These are phyloP conservation scores for Panicum miliaceum DNA, from an alignment of 176 grass and related monocot species.

Conservation along the genomic window DNA sequence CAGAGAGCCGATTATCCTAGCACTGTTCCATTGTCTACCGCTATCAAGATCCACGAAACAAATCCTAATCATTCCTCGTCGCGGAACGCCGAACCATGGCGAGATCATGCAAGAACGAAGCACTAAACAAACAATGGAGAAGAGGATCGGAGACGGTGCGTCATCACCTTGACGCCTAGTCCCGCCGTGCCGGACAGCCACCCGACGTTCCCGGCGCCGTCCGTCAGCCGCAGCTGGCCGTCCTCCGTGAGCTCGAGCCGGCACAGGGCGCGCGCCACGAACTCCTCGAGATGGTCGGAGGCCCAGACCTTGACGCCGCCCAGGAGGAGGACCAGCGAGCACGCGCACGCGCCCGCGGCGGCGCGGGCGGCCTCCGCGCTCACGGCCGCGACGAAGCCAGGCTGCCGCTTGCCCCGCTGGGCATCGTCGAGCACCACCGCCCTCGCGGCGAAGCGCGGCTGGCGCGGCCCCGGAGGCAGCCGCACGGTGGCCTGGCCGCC, in stretches of 20 bases:
- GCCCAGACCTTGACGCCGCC: conserved; percentile 56
- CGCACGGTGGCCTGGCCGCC: conserved; percentile 39
- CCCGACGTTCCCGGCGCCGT: conserved; percentile 35
- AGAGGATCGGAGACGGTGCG: not conserved
- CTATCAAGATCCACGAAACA: not conserved
- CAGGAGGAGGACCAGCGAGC: conserved; percentile 45
- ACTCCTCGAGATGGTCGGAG: conserved; percentile 38
- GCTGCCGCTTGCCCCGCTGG: not conserved
- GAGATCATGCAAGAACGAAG: not conserved
- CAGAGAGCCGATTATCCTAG: not conserved
- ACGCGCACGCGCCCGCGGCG: conserved; percentile 19
- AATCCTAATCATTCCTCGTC: not conserved
- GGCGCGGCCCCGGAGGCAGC: conserved; percentile 16
- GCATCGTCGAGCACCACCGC: conserved; percentile 30
- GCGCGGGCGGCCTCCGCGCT: conserved; percentile 23
- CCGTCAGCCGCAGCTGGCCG: conserved; percentile 48
- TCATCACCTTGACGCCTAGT: conserved; percentile 48
- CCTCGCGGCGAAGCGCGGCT: conserved; percentile 9
- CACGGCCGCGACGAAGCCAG: conserved; percentile 28
- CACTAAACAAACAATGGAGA: not conserved
- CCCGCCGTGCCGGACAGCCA: conserved; percentile 45
- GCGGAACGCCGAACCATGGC: not conserved
- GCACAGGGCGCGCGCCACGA: conserved; percentile 20
- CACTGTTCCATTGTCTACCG: conserved; percentile 10
- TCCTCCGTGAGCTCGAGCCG: conserved; percentile 44